Evolutionary conservation across 768 basidiomycete genomes (phyloP), one percentile per base, ranked within the genome.

Genomic region (Gymnopilus dilepis): DNA sequence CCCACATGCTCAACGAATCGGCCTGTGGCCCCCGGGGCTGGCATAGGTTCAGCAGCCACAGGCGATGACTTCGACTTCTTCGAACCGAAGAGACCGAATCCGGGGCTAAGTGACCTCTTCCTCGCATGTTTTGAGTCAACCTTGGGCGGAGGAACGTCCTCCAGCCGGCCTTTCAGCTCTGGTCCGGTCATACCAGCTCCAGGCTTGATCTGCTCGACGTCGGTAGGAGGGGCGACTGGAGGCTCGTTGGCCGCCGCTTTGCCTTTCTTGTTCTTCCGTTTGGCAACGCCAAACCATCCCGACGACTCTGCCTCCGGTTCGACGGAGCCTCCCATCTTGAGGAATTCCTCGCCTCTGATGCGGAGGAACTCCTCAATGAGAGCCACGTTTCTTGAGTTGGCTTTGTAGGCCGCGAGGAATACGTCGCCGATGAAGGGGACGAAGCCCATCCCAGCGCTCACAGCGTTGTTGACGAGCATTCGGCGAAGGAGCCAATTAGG

Each of bases 341-440:
- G 70, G 69, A 81, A 86, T 68, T 92, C 88, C 59, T 90, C 87
- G 0, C 92, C 94, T 45, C 95, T 82, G 30, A 92, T 80, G 34
- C 89, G 82, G 56, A 97, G 75, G 73, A 85, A 95, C 72, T 95
- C 93, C 70, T 96, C 94, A 48, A 98, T 80, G 50, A 97, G 77
- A 5, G 84, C 84, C 11, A 94, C 95, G 68, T 98, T 97, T 62
- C 96, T 82, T 15, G 88, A 91, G 74, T 98, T 98, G 19, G 94
- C 87, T 72, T 95, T 96, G 81, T 80, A 97, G 2, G 84, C 74
- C 1, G 91, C 94, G 34, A 95, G 75, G 1, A 87, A 69, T 26
- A 97, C 66, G 73, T 95, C 93, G 3, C 95, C 95, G 2, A 85
- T 79, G 42, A 90, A 56, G 0, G 94, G 94, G 3, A 96, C 70